Evolutionary conservation across 768 basidiomycete species (phyloP).

Genomic region (Suillus discolor): DNA sequence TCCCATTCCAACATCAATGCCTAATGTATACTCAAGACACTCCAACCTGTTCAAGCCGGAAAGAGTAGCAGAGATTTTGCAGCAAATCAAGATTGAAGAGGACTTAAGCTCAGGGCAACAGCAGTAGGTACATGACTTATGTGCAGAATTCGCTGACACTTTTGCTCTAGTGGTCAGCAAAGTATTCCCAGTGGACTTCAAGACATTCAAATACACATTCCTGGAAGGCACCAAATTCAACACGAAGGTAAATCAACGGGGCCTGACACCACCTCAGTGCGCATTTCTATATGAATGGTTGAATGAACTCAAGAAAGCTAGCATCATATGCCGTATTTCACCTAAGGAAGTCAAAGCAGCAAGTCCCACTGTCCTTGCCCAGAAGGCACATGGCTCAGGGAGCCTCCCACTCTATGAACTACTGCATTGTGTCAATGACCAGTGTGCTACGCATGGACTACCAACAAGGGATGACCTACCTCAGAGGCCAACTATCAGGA

Average conservation of each 20-base stretch:
- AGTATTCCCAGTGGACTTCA: conserved; percentile 30
- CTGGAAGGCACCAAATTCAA: background rate
- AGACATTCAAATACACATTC: conserved; percentile 1
- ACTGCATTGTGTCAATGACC: conserved; percentile 12
- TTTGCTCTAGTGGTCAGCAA: conserved; percentile 43
- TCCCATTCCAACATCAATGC: rapidly evolving
- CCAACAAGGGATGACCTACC: background rate
- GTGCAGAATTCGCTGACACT: conserved; percentile 38
- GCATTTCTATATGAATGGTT: conserved; percentile 1
- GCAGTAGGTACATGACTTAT: conserved; percentile 21
- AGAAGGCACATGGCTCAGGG: conserved; percentile 13
- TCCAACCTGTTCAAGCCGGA: conserved; percentile 4
- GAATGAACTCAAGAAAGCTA: background rate
- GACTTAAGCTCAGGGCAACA: conserved; percentile 30
- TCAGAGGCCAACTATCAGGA: background rate
- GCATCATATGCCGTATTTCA: background rate
- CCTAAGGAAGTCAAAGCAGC: conserved; percentile 17
- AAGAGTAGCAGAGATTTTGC: conserved; percentile 22
- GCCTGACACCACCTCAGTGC: conserved; percentile 1
- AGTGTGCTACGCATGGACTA: conserved; percentile 12
- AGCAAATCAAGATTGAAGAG: conserved; percentile 26
- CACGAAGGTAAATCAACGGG: background rate
- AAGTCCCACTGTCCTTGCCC: conserved; percentile 11
- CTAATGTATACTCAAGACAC: background rate
- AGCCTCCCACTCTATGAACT: conserved; percentile 15